Percentiles rank a stretch among this genome's conserved stretches.
Evolutionary conservation across 331 rosid species (phyloP).

Genomic region (Quercus phellos): DNA sequence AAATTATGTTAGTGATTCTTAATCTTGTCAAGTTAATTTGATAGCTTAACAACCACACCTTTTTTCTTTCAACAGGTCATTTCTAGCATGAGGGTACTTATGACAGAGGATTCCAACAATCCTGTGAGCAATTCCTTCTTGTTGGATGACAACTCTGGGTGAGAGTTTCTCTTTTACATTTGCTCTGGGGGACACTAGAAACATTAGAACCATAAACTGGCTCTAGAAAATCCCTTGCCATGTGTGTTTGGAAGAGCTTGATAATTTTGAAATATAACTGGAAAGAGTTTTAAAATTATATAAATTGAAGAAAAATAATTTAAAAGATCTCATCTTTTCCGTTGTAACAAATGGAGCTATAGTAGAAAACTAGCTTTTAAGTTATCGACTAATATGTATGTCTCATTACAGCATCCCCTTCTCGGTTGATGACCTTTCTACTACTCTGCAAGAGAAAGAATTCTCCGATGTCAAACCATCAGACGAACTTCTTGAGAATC

Average conservation of each 20-base stretch:
- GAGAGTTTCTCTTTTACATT: conserved; percentile 11
- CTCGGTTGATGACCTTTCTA: conserved; percentile 94
- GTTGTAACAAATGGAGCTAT: not conserved
- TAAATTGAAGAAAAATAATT: not conserved
- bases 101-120: conserved; percentile 96
- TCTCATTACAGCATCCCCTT: conserved; percentile 77
- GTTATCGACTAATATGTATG: not conserved
- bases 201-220: not conserved
- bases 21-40: not conserved
- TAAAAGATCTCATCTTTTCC: not conserved
- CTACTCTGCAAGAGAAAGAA: conserved; percentile 76
- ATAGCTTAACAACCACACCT: conserved; percentile 17
- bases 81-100: conserved; percentile 91
- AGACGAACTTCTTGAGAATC: conserved; percentile 76
- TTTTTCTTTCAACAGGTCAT: conserved; percentile 63
- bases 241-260: not conserved
- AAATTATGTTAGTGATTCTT: not conserved
- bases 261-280: not conserved
- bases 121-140: conserved; percentile 94
- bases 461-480: conserved; percentile 84
- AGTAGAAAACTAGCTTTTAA: conserved; percentile 1
- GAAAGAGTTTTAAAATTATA: not conserved
- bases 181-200: not conserved
- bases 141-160: conserved; percentile 98
- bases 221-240: not conserved